Conservation (phyloP, 192 early-diverging fungal species). For the Backusella circina region DNA sequence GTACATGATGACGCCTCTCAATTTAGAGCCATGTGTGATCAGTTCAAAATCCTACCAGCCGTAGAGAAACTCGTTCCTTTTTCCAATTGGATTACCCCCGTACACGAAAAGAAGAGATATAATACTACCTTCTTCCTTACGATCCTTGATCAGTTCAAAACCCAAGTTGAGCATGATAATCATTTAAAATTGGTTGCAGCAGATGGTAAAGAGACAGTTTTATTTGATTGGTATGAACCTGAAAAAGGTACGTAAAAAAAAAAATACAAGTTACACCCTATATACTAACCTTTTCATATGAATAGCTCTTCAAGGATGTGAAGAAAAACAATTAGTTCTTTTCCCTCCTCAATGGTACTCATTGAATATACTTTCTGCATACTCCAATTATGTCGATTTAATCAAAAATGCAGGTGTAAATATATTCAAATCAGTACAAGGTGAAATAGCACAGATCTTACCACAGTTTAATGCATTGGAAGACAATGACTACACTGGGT, state of each 20-base stretch:
- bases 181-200: constrained; percentile 30
- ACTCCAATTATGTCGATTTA: constrained; percentile 5
- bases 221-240: constrained; percentile 68
- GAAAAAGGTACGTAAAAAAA: constrained; percentile 35
- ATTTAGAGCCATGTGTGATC: constrained; percentile 47
- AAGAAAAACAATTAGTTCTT: constrained; percentile 14
- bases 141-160: constrained; percentile 36
- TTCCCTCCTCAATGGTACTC: constrained; percentile 38
- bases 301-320: constrained; percentile 12
- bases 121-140: constrained; percentile 69
- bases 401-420: constrained; percentile 15
- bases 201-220: constrained; percentile 59
- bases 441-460: constrained; percentile 6
- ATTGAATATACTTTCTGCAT: neutral
- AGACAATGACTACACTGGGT: constrained; percentile 7
- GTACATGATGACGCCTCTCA: constrained; percentile 46
- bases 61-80: constrained; percentile 51
- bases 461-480: constrained; percentile 12
- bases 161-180: constrained; percentile 15
- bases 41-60: constrained; percentile 40
- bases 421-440: constrained; percentile 7
- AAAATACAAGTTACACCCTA: neutral
- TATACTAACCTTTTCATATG: neutral
- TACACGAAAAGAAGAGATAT: constrained; percentile 51
- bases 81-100: constrained; percentile 67